Conservation (phyloP, 2,329 filamentous ascomycete species). For the Cadophora malorum region DNA sequence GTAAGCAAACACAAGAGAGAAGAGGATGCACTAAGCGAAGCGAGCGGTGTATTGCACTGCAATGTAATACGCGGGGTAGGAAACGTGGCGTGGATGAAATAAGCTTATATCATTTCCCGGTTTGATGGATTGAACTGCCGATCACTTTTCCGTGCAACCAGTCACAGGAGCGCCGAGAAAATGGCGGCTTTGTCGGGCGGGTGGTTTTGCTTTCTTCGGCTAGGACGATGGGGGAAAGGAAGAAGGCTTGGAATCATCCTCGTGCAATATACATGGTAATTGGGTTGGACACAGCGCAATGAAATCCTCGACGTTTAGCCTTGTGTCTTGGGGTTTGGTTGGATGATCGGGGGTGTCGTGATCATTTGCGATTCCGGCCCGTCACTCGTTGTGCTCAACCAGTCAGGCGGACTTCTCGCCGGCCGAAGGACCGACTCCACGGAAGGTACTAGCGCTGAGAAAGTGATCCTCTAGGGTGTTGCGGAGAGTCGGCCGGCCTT, state of each 20-base stretch:
- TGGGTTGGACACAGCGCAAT: not conserved
- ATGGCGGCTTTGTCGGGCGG: not conserved
- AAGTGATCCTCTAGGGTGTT: no score
- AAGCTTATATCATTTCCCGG: not conserved
- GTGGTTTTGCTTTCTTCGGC: not conserved
- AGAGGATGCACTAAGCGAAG: not conserved
- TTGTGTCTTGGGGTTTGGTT: not conserved
- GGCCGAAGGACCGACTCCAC: not conserved
- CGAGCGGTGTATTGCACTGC: not conserved
- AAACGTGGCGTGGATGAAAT: not conserved
- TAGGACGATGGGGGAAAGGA: not conserved
- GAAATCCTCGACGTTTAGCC: not conserved
- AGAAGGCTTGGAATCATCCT: not conserved
- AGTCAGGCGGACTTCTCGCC: not conserved
- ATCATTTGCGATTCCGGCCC: not conserved
- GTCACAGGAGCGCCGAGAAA: not conserved
- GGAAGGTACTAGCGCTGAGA: not conserved
- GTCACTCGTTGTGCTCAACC: not conserved
- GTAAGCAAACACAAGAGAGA: not conserved
- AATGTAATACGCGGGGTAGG: not conserved
- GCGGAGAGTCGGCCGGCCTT: not conserved
- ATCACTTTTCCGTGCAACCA: not conserved
- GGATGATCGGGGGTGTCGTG: not conserved
- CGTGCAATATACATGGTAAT: not conserved
- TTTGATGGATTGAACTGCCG: not conserved